Base-by-base conservation (phyloP, 768 basidiomycete species). In the Auriculariales sp. region DNA sequence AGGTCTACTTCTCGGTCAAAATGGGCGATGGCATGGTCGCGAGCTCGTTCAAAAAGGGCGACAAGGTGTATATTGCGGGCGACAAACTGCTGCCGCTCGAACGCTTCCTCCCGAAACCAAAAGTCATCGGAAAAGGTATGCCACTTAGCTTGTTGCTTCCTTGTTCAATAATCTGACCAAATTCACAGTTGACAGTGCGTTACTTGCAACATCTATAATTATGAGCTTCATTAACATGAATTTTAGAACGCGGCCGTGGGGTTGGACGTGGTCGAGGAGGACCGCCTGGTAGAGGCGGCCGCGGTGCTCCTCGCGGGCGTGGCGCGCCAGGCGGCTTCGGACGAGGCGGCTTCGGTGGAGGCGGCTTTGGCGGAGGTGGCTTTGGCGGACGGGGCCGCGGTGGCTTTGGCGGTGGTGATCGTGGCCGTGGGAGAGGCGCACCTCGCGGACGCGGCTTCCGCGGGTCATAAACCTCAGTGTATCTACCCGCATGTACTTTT, bases 61-160 rank as follows among this genome's bases (percentile, higher is more conserved):
- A 99, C 70, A 97, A 94, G 63, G 88, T 99, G 36, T 99, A 88
- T 65, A 97, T 99, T 61, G 88, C 80, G 33, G 83, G 83, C n/a
- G 95, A 99, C 70, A 98, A 97, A 67, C 77, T 98, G 48, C 71
- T 99, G 33, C 94, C 95, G 6, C 81, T 98, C 49, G 95, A 99
- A 54, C 72, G 95, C 56, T 99, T 99, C 70, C 70, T 99, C 54
- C 95, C 95, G 6, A 97, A 91, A 69, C 93, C 94, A 48, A 98
- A 95, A 71, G 70, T 73, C 17, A 72, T 66, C 51, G 88, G 84
- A 12, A 25, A 25, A 6, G n/a, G n/a, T n/a, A n/a, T n/a, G n/a
- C n/a, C n/a, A n/a, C n/a, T n/a, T n/a, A n/a, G n/a, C n/a, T n/a
- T n/a, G n/a, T n/a, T n/a, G n/a, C n/a, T n/a, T n/a, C n/a, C n/a